Evolutionary conservation across 1,284 basidiomycete genomes (phyloP).

Genomic region (Boletus mariae): DNA sequence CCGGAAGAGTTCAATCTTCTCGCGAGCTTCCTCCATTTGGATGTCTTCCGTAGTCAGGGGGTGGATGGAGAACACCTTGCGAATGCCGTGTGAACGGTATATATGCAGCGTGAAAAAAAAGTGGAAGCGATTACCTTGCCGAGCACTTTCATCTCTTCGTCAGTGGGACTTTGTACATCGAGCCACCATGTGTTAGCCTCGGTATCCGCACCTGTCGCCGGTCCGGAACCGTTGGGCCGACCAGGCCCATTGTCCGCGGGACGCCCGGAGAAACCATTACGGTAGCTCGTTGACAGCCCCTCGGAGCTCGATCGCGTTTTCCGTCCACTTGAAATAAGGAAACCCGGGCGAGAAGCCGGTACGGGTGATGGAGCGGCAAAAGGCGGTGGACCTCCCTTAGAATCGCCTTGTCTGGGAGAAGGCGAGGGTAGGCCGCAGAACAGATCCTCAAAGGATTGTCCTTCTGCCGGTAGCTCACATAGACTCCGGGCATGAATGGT

Average conservation of each 20-base stretch:
- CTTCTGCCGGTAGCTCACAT: slow-evolving; percentile 90
- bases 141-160: slow-evolving; percentile 97
- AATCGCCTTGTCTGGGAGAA: slow-evolving; percentile 6
- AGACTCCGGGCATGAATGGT: slow-evolving; percentile 95
- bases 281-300: slow-evolving; percentile 3
- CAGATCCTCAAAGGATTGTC: slow-evolving; percentile 90
- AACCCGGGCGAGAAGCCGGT: slow-evolving; percentile 2
- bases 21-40: slow-evolving; percentile 97
- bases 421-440: slow-evolving; percentile 57
- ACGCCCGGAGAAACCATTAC: slow-evolving; percentile 17
- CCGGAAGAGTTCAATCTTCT: slow-evolving; percentile 99
- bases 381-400: slow-evolving; percentile 1
- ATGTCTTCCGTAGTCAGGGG: slow-evolving; percentile 99
- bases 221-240: slow-evolving; percentile 21
- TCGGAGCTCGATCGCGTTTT: slow-evolving; percentile 7
- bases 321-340: slow-evolving; percentile 7
- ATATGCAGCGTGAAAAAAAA: background rate
- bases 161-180: slow-evolving; percentile 91
- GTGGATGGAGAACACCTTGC: slow-evolving; percentile 92
- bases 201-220: slow-evolving; percentile 34
- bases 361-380: slow-evolving; percentile 13
- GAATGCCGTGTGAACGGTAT: slow-evolving; percentile 11
- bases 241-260: slow-evolving; percentile 24
- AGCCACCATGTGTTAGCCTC: slow-evolving; percentile 96
- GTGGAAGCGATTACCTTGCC: slow-evolving; percentile 62